These are phyloP conservation scores for Phytophthora litchii DNA, from an alignment of 352 stramenopile species.

Conservation along the genomic window DNA sequence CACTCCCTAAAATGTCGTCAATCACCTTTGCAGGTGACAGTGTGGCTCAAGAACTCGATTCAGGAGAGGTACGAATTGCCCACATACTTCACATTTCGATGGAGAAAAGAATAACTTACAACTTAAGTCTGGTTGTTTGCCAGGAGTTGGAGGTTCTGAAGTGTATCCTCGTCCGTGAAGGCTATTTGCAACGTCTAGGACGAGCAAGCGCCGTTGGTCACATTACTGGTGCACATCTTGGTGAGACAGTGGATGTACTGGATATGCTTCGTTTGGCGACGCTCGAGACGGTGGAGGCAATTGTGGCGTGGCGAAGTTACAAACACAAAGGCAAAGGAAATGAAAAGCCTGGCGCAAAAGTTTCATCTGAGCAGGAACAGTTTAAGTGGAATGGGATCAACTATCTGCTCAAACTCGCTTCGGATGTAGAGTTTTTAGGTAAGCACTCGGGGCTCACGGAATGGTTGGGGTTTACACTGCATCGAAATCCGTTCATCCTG, in stretches of 20 bases:
- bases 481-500: conserved; percentile 90
- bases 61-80: conserved; percentile 46
- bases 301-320: conserved; percentile 74
- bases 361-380: conserved; percentile 26
- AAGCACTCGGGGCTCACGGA: conserved; percentile 71
- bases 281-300: conserved; percentile 89
- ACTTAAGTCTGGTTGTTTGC: not conserved
- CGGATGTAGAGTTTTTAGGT: conserved; percentile 91
- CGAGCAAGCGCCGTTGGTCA: conserved; percentile 48
- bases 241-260: conserved; percentile 81
- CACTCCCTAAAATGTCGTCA: conserved; percentile 48
- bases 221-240: conserved; percentile 59
- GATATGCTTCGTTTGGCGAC: conserved; percentile 87
- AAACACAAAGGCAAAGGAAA: conserved; percentile 19
- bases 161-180: conserved; percentile 88
- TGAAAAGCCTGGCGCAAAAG: conserved; percentile 1
- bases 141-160: conserved; percentile 91
- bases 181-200: conserved; percentile 80
- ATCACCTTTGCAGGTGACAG: conserved; percentile 37
- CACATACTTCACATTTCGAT: too few species aligned
- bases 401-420: conserved; percentile 91
- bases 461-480: conserved; percentile 87
- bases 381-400: conserved; percentile 93
- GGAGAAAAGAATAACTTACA: too few species aligned
- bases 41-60: conserved; percentile 41